Evolutionary conservation across 495 filamentous ascomycete genomes (phyloP), one percentile per base, ranked within the genome.

Genomic region (Tuber melanosporum): DNA sequence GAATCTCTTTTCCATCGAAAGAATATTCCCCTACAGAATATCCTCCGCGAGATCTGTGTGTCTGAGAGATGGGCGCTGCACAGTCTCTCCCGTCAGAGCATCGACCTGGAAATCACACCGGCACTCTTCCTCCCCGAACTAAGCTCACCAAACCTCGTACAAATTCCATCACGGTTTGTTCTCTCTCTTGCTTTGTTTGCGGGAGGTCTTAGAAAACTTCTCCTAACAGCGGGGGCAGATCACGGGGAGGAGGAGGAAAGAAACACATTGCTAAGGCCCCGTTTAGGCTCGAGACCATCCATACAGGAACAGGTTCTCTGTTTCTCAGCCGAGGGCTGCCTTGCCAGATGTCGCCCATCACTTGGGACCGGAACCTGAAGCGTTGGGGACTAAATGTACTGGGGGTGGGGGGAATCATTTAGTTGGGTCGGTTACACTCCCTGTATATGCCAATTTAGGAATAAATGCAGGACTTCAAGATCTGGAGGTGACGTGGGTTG

Each of bases 141-240:
- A 80, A 80, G 72, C 78, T 80, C 71, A 80, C 78, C 22, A 80
- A 80, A 62, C 78, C 78, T 73, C 78, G 78, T 44, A 80, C 78
- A 14, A 80, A 80, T 74, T 80, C 78, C 15, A 74, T 79, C 46
- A 72, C 71, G 41, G 74, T 76, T 42, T 74, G 74, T 76, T 71
- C 41, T 57, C 74, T 43, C 45, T 14, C 36, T 36, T 70, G 70
- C 44, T 42, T 73, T 74, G 4, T 39, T 76, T 57, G 57, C 57
- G 26, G 57, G 57, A n/a, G 52, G 70, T 43, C 70, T 26, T 26
- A 44, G 71, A 74, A 76, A 41, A 74, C 43, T 71, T 76, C 42
- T 73, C 44, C 41, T 72, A 20, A 19, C 71, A n/a, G 36, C 14
- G 57, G 57, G 57, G 57, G 32, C 32, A 15, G 6, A 36, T 26